These are phyloP conservation scores for Entomortierella chlamydospora DNA, from an alignment of 192 early-diverging fungal species.

Conservation along the genomic window DNA sequence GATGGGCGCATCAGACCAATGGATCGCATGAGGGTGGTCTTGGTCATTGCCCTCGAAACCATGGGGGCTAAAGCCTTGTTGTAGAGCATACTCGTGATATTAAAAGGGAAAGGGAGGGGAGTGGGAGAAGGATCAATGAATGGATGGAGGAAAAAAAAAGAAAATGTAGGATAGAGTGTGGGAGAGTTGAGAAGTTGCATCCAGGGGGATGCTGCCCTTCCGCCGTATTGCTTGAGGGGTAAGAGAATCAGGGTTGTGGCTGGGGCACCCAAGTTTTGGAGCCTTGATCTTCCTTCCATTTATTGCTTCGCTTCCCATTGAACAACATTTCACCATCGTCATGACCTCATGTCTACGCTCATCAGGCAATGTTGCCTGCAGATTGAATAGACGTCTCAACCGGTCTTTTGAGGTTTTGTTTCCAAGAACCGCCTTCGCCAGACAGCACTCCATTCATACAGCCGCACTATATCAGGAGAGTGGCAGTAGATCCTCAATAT, in stretches of 20 bases:
- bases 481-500: neutral
- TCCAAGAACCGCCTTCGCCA: neutral
- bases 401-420: neutral
- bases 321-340: neutral
- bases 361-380: slow-evolving; percentile 1
- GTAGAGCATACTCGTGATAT: slow-evolving; percentile 51
- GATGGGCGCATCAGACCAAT: slow-evolving; percentile 45
- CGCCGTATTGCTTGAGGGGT: neutral
- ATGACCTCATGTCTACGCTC: slow-evolving; percentile 17
- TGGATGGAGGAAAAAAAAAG: slow-evolving; percentile 3
- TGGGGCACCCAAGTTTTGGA: too few relatives aligned
- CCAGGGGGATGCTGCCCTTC: too few relatives aligned
- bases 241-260: neutral
- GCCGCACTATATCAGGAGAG: neutral
- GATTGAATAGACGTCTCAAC: neutral
- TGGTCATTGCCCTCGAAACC: slow-evolving; percentile 39
- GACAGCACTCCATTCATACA: neutral
- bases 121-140: slow-evolving; percentile 2
- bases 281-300: neutral
- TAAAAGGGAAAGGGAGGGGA: neutral
- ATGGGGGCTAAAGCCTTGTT: slow-evolving; percentile 42
- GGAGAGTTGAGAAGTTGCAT: neutral
- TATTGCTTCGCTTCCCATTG: neutral
- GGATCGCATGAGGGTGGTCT: slow-evolving; percentile 24
- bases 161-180: neutral